These are phyloP conservation scores for Hippophae tibetana DNA, from an alignment of 306 rosid species.

Conservation along the genomic window DNA sequence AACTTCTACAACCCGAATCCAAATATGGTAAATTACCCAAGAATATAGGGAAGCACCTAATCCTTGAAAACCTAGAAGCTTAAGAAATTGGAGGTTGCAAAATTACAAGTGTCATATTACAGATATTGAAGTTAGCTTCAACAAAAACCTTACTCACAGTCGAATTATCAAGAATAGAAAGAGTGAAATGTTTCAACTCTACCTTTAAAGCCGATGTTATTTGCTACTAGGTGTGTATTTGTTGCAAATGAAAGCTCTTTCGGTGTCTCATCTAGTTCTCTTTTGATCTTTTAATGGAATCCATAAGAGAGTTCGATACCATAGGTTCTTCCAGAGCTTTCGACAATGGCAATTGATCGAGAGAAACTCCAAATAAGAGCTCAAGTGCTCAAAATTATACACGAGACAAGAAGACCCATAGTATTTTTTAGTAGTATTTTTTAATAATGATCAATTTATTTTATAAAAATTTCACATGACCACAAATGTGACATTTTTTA, in stretches of 20 bases:
- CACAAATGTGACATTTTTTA: no score
- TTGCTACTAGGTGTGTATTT: conserved; percentile 52
- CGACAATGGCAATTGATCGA: conserved; percentile 65
- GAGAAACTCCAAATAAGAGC: conserved; percentile 77
- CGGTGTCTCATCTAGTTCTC: conserved; percentile 91
- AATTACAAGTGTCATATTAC: conserved; percentile 60
- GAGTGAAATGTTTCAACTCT: conserved; percentile 68
- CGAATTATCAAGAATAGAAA: conserved; percentile 93
- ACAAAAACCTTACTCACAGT: conserved; percentile 75
- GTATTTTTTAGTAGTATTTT: no score
- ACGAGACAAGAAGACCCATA: conserved; percentile 36
- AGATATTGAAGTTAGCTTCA: conserved; percentile 76
- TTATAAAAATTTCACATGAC: no score
- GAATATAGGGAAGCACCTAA: conserved; percentile 54
- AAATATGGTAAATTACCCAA: conserved; percentile 44
- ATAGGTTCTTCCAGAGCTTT: conserved; percentile 58
- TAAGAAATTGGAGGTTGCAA: conserved; percentile 51
- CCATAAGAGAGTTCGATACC: conserved; percentile 85
- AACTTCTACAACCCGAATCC: conserved; percentile 30
- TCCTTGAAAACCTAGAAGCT: conserved; percentile 27
- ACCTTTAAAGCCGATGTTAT: conserved; percentile 61
- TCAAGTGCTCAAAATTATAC: conserved; percentile 80
- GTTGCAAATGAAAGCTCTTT: conserved; percentile 66
- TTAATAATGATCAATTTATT: no score
- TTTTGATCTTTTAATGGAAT: conserved; percentile 79